A percentile compares a stretch with the other conserved stretches of the same genome.
phyloP scores from a whole-genome alignment of 1,284 basidiomycete species.

The Austroboletus niveus region DNA sequence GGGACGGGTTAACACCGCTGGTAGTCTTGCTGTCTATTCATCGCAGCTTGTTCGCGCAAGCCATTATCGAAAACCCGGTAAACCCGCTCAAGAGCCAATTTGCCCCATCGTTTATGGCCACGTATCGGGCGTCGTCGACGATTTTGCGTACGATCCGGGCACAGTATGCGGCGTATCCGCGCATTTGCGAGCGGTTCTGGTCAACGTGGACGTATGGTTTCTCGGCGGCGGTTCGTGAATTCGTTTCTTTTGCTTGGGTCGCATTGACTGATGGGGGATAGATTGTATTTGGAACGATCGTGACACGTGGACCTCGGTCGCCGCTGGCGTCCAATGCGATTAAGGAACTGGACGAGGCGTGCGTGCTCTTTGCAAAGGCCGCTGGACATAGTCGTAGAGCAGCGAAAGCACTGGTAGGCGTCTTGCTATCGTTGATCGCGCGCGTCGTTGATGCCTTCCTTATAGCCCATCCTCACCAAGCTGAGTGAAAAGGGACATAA shows the following conservation, averaged over 20 bases:
- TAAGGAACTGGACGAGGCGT: slow-evolving; percentile 60
- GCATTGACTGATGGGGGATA: slow-evolving; percentile 26
- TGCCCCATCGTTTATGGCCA: slow-evolving; percentile 63
- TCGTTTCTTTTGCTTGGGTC: neutral
- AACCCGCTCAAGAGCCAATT: slow-evolving; percentile 60
- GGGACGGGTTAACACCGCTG: neutral
- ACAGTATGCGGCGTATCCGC: slow-evolving; percentile 53
- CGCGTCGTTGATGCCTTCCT: neutral
- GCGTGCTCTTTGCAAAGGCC: slow-evolving; percentile 56
- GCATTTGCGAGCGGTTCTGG: slow-evolving; percentile 54
- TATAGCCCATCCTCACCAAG: slow-evolving; percentile 52
- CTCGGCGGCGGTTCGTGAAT: slow-evolving; percentile 49
- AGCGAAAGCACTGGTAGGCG: slow-evolving; percentile 56
- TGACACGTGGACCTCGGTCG: slow-evolving; percentile 59
- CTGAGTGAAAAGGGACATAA: slow-evolving; percentile 55
- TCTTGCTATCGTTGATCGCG: neutral
- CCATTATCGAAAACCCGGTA: slow-evolving; percentile 58
- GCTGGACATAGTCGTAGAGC: slow-evolving; percentile 54
- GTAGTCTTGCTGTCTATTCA: slow-evolving; percentile 69
- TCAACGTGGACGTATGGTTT: slow-evolving; percentile 66
- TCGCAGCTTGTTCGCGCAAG: slow-evolving; percentile 67
- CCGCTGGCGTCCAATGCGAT: slow-evolving; percentile 59
- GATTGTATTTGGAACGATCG: slow-evolving; percentile 68
- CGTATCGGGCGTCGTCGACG: slow-evolving; percentile 56
- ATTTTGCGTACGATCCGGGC: slow-evolving; percentile 54